Evolutionary conservation across 1,139 yeast genomes (phyloP).

Genomic region (Nakaseomyces sp.): DNA sequence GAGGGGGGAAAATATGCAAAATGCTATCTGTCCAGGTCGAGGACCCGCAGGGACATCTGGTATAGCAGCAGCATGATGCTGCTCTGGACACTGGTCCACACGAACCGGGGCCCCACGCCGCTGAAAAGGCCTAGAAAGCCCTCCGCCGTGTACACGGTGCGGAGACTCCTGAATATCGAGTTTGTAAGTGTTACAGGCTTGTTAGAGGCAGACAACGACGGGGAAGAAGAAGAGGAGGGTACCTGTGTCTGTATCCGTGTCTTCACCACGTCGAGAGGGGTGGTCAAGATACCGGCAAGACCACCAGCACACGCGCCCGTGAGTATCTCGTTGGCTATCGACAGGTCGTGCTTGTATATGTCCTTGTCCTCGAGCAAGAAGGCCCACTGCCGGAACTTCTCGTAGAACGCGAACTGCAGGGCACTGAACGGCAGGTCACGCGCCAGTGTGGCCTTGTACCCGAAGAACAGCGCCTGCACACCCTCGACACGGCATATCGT

Average conservation of each 20-base stretch:
- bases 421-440: conserved; percentile 95
- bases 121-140: conserved; percentile 76
- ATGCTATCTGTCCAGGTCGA: conserved; percentile 17
- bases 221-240: conserved; percentile 10
- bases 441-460: conserved; percentile 85
- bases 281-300: conserved; percentile 75
- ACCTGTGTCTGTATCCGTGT: conserved; percentile 81
- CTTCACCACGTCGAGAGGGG: conserved; percentile 86
- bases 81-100: conserved; percentile 95
- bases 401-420: conserved; percentile 90
- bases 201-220: no score
- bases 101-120: conserved; percentile 93
- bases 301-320: conserved; percentile 99
- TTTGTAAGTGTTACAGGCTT: conserved; percentile 35
- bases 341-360: conserved; percentile 36
- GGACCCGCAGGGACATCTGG: conserved; percentile 40
- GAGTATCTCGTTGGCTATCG: conserved; percentile 53
- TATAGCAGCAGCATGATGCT: conserved; percentile 87
- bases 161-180: conserved; percentile 55
- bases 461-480: conserved; percentile 64
- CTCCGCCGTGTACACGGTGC: conserved; percentile 60
- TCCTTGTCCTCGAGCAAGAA: conserved; percentile 31
- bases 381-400: conserved; percentile 63
- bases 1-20: neutral
- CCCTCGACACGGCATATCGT: conserved; percentile 69